These are phyloP conservation scores for Sporisorium iseilematis-ciliati DNA, from an alignment of 1,284 basidiomycete genomes.

Conservation along the genomic window DNA sequence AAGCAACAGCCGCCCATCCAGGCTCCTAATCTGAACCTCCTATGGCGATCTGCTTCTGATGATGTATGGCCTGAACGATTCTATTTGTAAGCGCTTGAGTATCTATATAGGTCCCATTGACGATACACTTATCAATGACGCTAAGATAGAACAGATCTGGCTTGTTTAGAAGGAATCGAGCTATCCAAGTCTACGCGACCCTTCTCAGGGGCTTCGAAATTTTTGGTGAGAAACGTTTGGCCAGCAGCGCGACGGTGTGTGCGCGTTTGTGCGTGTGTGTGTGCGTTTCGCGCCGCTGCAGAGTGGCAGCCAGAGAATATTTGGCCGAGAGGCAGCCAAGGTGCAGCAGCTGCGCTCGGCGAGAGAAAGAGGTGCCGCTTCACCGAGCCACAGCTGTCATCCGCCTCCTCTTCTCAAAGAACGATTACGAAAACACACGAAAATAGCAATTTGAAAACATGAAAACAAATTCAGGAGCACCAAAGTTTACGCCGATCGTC, in stretches of 20 bases:
- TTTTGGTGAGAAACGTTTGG: background rate
- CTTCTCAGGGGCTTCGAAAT: constrained; percentile 6
- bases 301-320: background rate
- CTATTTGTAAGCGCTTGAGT: no score
- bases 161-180: no score
- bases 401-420: background rate
- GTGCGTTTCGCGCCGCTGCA: no score
- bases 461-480: background rate
- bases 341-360: background rate
- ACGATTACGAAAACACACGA: background rate
- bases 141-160: no score
- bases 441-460: background rate
- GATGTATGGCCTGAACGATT: no score
- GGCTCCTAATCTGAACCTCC: no score
- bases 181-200: background rate
- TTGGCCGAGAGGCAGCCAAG: constrained; percentile 1
- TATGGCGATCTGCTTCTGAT: no score
- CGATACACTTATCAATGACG: no score
- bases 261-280: no score
- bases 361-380: background rate
- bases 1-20: background rate
- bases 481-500: constrained; percentile 1
- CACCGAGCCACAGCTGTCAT: background rate
- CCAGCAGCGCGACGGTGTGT: background rate
- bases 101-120: no score